Evolutionary conservation across 2,329 filamentous ascomycete species (phyloP), one percentile per base, ranked within the genome.

Genomic region (Tympanopsis confertula): DNA sequence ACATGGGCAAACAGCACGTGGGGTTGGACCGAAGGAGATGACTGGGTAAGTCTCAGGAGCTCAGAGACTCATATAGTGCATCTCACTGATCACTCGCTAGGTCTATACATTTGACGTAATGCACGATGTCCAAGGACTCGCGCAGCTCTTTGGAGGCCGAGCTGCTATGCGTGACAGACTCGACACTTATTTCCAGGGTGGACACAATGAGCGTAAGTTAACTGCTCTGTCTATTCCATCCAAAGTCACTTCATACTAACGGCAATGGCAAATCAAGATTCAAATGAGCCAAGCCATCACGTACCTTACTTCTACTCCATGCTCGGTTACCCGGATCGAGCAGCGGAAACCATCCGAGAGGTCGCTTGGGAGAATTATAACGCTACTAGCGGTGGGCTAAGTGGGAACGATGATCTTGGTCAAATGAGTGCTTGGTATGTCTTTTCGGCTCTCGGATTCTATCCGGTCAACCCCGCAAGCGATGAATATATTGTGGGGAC

Each of bases 401-500:
- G 59, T 22, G 65, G 65, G 1, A 68, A 68, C 41, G 65, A 68
- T 42, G 63, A 68, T 44, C 48, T 68, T 3, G 64, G 64, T 2
- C 64, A 68, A 50, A 68, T 67, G 63, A 67, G 62, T 41, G 62
- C 63, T 0, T 68, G 63, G 63, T 67, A 66, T 38, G 48, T 67
- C 4, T 65, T 68, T 39, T 64, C 62, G 1, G 60, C 63, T 4
- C 44, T 68, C 7, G 64, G 63, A 0, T 66, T 68, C 45, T 68
- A 67, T 41, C 64, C 64, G 0, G 52, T 66, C 28, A 62, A 67
- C 39, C 55, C 64, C 0, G 62, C 62, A 1, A 51, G 55, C 4
- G 61, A 64, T 26, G 58, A 65, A 41, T 68, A 68, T 44, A 47
- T 66, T 4, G 50, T 67, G 13, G 63, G 62, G 0, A 51, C 61